Evolutionary conservation across 768 basidiomycete species (phyloP), one percentile per base, ranked within the genome.

Genomic region (Clathrus columnatus): DNA sequence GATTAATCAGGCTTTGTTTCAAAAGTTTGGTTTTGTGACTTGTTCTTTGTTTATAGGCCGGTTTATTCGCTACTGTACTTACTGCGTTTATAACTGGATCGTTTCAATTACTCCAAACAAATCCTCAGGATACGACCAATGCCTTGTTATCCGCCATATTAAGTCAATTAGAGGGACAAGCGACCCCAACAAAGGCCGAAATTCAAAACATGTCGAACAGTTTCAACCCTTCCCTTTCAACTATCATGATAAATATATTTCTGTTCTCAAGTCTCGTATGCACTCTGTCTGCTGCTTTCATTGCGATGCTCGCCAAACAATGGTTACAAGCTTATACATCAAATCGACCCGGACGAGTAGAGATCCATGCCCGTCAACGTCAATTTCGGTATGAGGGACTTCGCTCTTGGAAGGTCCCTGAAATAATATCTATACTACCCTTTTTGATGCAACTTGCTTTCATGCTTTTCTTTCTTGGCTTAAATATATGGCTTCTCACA

Each of bases 191-290:
- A n/a, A 10, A 30, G 24, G 43, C 23, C 36, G 43, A 14, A 1
- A 2, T 20, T 17, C 42, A 16, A n/a, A n/a, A n/a, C n/a, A n/a
- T n/a, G 26, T 21, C 16, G 2, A 17, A 41, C 36, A 10, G 36
- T 20, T 30, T 51, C 48, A 21, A 42, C 44, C 30, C 21, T 8
- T 23, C 49, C 74, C 51, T 75, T 76, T 56, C 80, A 77, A 59
- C 78, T 76, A 63, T 80, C 78, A 46, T 69, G 71, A 53, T 67
- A 46, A 69, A 67, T 51, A 45, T 44, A 7, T 56, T 66, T 1
- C 65, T 64, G 62, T 64, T 64, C 56, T 48, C 61, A 0, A 63
- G 62, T 41, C 64, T 69, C 11, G 51, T 60, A 2, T 54, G 62
- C 30, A 62, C 60, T 23, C 61, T 69, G 5, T 42, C 61, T n/a